Evolutionary conservation across 805 yeast genomes (phyloP).

Genomic region (Priceomyces carsonii): DNA sequence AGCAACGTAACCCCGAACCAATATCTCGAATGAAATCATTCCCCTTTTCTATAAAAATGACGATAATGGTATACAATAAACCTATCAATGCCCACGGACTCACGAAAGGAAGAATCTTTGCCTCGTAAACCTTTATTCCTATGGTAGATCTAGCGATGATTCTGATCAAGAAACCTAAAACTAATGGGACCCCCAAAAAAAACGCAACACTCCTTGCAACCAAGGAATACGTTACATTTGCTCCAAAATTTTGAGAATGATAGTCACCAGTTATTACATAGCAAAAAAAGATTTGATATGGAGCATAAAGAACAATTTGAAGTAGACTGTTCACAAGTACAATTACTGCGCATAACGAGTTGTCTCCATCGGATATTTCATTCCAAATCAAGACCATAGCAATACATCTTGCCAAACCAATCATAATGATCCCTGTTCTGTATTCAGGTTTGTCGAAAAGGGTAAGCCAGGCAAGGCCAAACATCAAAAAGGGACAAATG

Average conservation of each 20-base stretch:
- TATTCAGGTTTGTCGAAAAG: constrained; percentile 49
- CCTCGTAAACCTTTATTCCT: constrained; percentile 33
- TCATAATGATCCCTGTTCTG: constrained; percentile 56
- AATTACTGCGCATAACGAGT: constrained; percentile 50
- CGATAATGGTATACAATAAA: constrained; percentile 50
- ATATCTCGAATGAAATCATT: constrained; percentile 47
- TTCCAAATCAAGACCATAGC: constrained; percentile 67
- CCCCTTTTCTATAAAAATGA: constrained; percentile 54
- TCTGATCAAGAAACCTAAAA: constrained; percentile 45
- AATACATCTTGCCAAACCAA: constrained; percentile 60
- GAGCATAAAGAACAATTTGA: constrained; percentile 55
- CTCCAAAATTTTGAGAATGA: constrained; percentile 6
- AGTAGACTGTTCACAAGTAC: constrained; percentile 52
- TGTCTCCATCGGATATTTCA: constrained; percentile 53
- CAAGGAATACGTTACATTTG: constrained; percentile 28
- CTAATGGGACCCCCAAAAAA: constrained; percentile 56
- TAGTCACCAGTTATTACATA: constrained; percentile 40
- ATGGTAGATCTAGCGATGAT: constrained; percentile 21
- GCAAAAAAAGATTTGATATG: constrained; percentile 49
- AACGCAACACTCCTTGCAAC: constrained; percentile 53
- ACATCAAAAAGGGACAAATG: constrained; percentile 56
- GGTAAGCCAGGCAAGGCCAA: constrained; percentile 54
- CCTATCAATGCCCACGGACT: constrained; percentile 55
- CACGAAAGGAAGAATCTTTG: constrained; percentile 38
- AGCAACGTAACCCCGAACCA: constrained; percentile 50